phyloP scores from a whole-genome alignment of 2,329 filamentous ascomycete species.

The Trichoderma sp. region DNA sequence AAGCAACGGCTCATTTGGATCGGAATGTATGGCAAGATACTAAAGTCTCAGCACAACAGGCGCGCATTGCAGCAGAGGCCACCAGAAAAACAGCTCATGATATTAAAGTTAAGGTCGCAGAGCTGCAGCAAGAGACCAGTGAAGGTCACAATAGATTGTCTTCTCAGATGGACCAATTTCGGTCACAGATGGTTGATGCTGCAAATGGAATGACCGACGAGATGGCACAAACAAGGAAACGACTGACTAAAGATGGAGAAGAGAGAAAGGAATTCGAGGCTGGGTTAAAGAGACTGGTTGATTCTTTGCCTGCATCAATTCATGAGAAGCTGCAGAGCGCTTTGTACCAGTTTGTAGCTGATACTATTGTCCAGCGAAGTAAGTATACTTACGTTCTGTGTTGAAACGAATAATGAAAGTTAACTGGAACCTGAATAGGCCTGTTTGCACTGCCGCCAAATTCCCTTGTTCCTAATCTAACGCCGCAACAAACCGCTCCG shows the following conservation, averaged over 20 bases:
- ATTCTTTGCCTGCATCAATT: not conserved
- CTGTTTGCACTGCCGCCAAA: not conserved
- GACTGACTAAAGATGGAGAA: not conserved
- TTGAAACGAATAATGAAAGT: not conserved
- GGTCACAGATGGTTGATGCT: conserved; percentile 1
- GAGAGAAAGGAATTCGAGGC: conserved; percentile 14
- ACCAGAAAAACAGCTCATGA: conserved; percentile 10
- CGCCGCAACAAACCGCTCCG: not conserved
- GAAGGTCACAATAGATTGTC: not conserved
- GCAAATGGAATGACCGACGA: not conserved
- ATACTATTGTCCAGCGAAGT: conserved; percentile 6
- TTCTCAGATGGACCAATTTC: conserved; percentile 4
- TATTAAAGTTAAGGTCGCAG: not conserved
- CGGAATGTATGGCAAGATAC: conserved; percentile 10
- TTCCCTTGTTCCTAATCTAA: not conserved
- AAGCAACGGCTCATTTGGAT: conserved; percentile 9
- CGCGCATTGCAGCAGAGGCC: conserved; percentile 1
- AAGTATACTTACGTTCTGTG: not conserved
- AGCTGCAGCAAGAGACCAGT: not conserved
- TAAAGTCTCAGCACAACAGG: not conserved
- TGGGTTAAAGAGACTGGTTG: not conserved
- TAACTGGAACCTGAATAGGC: not conserved
- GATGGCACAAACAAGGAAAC: not conserved
- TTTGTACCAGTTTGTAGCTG: conserved; percentile 13
- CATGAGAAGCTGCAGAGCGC: conserved; percentile 2